Conservation (phyloP, 257 asterid genomes). For the Solanum corneliomulleri region DNA sequence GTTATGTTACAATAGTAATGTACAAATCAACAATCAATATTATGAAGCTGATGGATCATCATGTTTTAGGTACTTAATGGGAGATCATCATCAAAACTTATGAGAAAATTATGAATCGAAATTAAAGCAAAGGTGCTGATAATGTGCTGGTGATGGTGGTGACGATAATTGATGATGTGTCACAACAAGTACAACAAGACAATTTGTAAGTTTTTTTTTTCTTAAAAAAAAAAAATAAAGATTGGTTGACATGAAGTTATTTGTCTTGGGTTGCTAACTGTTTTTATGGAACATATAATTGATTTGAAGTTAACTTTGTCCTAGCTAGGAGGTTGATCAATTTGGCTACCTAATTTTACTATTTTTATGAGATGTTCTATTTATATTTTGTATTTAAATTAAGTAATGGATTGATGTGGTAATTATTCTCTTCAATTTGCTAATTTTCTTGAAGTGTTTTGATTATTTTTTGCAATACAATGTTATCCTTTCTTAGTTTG, state of each 20-base stretch:
- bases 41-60: constrained; percentile 23
- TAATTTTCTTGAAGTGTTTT: not conserved
- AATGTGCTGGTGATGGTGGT: not conserved
- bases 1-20: constrained; percentile 1
- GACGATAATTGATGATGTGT: not conserved
- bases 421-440: not conserved
- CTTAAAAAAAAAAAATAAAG: not conserved
- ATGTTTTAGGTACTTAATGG: constrained; percentile 67
- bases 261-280: not conserved
- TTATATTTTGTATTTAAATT: not conserved
- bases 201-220: not conserved
- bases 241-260: not conserved
- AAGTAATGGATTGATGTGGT: not conserved
- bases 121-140: constrained; percentile 8
- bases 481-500: not conserved
- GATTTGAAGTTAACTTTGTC: not conserved
- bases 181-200: not conserved
- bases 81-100: constrained; percentile 31
- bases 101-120: constrained; percentile 52
- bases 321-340: not conserved
- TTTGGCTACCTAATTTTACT: not conserved
- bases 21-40: constrained; percentile 18
- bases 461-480: not conserved
- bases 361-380: not conserved
- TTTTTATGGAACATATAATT: not conserved